A percentile compares a stretch with the other conserved stretches of the same genome.
Conservation (phyloP, 164 flowering plant species). For the Vitis vinifera region DNA sequence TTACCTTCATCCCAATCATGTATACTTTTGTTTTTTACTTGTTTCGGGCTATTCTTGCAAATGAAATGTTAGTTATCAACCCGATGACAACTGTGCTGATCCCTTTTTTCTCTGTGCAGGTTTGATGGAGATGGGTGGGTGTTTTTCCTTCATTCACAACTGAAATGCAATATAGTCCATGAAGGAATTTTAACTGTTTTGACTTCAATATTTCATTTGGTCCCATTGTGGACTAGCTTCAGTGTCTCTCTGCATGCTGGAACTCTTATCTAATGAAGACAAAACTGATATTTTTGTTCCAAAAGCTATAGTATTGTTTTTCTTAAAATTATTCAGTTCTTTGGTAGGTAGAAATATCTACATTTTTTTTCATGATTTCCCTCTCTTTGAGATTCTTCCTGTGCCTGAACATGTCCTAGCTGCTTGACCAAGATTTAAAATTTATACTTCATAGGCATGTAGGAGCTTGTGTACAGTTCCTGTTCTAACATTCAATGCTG, state of each 20-base stretch:
- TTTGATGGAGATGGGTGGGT: conserved; percentile 99
- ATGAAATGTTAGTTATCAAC: neutral
- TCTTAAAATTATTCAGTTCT: neutral
- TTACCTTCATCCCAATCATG: too few species aligned
- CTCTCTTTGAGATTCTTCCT: neutral
- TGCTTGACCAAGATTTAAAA: neutral
- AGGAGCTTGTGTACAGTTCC: neutral
- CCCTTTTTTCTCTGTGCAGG: conserved; percentile 57
- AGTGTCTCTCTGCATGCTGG: neutral
- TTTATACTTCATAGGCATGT: neutral
- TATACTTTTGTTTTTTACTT: neutral
- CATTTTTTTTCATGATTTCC: too few species aligned
- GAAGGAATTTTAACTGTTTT: neutral
- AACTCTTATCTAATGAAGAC: neutral
- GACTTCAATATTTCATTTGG: neutral
- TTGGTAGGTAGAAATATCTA: neutral
- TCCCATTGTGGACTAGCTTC: conserved; percentile 6
- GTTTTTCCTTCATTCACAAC: conserved; percentile 13
- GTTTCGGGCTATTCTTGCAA: neutral
- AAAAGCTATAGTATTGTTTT: neutral
- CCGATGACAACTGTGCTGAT: neutral
- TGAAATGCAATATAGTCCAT: neutral
- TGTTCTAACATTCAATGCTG: neutral
- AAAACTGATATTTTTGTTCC: neutral
- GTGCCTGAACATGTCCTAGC: neutral